Conservation (phyloP, 768 basidiomycete genomes). For the Strobilomyces echinocephalus region DNA sequence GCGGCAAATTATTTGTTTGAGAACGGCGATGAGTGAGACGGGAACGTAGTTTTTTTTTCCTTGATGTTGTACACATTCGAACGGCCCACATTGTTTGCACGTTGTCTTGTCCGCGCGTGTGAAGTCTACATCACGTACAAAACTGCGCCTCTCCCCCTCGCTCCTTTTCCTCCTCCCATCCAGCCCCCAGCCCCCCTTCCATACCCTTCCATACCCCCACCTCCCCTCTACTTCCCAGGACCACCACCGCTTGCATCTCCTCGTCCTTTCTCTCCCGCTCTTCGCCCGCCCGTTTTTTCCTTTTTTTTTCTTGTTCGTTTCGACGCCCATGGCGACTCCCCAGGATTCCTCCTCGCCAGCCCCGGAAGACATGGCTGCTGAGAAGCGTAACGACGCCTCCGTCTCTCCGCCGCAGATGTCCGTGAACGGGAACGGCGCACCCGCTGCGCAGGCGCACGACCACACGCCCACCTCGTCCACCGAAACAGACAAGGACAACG, state of each 20-base stretch:
- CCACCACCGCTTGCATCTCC: neutral
- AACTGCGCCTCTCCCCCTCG: conserved; percentile 18
- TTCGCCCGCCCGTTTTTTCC: neutral
- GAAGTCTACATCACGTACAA: conserved; percentile 30
- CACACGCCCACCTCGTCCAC: conserved; percentile 28
- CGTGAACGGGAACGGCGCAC: conserved; percentile 25
- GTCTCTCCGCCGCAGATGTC: conserved; percentile 17
- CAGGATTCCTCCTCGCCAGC: conserved; percentile 18
- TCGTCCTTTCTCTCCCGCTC: neutral
- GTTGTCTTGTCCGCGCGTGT: conserved; percentile 22
- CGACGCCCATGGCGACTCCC: conserved; percentile 20
- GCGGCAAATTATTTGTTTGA: conserved; percentile 92
- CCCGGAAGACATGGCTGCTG: conserved; percentile 12
- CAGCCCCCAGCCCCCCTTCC: neutral
- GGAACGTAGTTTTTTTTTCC: neutral
- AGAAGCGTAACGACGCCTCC: conserved; percentile 20
- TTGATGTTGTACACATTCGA: neutral
- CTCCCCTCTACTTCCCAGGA: neutral
- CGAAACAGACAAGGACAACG: conserved; percentile 36
- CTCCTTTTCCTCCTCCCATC: conserved; percentile 6
- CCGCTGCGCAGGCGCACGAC: conserved; percentile 27
- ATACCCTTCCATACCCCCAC: conserved; percentile 29
- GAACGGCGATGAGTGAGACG: conserved; percentile 23
- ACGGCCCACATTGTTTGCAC: conserved; percentile 26
- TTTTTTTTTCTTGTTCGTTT: conserved; percentile 3